A percentile compares a stretch with the other conserved stretches of the same genome.
phyloP scores from a whole-genome alignment of 768 basidiomycete species.

The Coprinellus aureogranulatus region DNA sequence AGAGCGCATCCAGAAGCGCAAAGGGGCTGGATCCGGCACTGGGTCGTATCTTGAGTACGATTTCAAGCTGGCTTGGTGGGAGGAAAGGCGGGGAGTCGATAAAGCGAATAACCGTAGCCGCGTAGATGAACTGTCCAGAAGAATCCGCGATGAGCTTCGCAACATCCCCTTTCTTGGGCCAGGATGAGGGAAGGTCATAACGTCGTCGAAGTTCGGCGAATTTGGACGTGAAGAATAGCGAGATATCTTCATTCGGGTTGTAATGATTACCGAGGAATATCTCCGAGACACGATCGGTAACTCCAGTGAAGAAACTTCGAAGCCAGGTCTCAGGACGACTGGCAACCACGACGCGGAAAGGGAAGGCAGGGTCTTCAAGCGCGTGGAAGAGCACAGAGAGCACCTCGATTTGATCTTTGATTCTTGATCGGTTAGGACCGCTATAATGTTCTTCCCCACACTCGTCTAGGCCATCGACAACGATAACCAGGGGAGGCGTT shows the following conservation, averaged over 20 bases:
- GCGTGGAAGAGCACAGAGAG: neutral
- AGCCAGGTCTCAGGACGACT: conserved; percentile 3
- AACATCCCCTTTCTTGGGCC: neutral
- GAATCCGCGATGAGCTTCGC: neutral
- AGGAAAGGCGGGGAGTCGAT: neutral
- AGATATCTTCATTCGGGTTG: neutral
- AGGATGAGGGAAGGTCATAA: neutral
- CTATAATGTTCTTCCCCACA: neutral
- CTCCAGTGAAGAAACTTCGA: neutral
- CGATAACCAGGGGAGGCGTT: neutral
- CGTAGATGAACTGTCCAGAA: conserved; percentile 8
- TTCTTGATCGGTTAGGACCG: neutral
- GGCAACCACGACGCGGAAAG: conserved; percentile 1
- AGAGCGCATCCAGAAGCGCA: neutral
- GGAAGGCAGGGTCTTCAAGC: neutral
- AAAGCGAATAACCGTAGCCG: neutral
- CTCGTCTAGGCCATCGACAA: conserved; percentile 9
- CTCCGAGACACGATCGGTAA: neutral
- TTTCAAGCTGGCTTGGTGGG: neutral
- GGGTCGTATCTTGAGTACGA: neutral
- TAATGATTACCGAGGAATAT: neutral
- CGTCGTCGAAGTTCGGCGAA: neutral
- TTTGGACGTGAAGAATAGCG: neutral
- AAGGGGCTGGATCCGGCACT: neutral
- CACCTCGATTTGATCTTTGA: neutral